phyloP scores from a whole-genome alignment of 1,139 yeast species.

The Groenewaldozyma auringiensis region DNA sequence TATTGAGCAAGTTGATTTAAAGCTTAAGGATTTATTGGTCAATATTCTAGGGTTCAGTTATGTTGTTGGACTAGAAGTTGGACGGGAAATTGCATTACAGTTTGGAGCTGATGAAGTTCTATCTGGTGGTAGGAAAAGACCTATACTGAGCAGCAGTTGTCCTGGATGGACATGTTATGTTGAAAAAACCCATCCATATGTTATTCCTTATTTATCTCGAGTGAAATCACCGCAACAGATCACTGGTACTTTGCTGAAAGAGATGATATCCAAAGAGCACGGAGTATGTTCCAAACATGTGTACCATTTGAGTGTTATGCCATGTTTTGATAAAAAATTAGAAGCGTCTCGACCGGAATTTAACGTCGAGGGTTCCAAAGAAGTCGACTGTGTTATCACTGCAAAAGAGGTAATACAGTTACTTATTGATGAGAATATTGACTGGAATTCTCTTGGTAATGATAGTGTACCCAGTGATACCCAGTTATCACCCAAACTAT shows the following conservation, averaged over 20 bases:
- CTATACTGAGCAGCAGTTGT: conserved; percentile 60
- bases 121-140: conserved; percentile 30
- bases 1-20: conserved; percentile 52
- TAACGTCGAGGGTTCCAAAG: conserved; percentile 35
- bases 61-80: conserved; percentile 79
- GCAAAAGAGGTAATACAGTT: conserved; percentile 78
- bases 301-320: conserved; percentile 86
- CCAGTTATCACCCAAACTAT: conserved; percentile 42
- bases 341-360: conserved; percentile 86
- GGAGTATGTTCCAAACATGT: conserved; percentile 34
- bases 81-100: conserved; percentile 63
- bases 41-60: conserved; percentile 60
- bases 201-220: conserved; percentile 48
- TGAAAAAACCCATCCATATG: conserved; percentile 87
- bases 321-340: conserved; percentile 91
- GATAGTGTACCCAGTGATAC: conserved; percentile 8
- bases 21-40: conserved; percentile 51
- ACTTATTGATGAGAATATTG: conserved; percentile 42
- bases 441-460: conserved; percentile 3
- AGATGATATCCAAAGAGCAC: conserved; percentile 38
- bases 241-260: conserved; percentile 70
- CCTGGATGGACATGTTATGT: conserved; percentile 98
- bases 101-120: conserved; percentile 49
- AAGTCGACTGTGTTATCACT: conserved; percentile 91
- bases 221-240: conserved; percentile 91